These are phyloP conservation scores for bread wheat (Triticum aestivum) DNA, from an alignment of 176 grass and related monocot genomes.

Conservation along the genomic window IWGSC_CS_RefSeq_v2.1 NC_057798.1:488143547-488144046, in stretches of 20 bases:
- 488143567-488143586: neutral
- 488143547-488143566: neutral
- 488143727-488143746: neutral
- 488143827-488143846: neutral
- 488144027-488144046: neutral
- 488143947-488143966: too few species aligned
- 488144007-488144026: neutral
- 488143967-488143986: too few species aligned
- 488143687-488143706: slow-evolving; percentile 29
- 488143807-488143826: neutral
- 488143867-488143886: neutral
- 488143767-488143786: neutral
- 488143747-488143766: neutral
- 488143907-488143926: neutral
- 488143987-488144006: neutral
- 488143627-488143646: neutral
- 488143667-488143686: slow-evolving; percentile 7
- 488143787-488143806: neutral
- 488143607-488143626: slow-evolving; percentile 16
- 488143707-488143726: slow-evolving; percentile 53
- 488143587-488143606: neutral
- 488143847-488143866: neutral
- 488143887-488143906: neutral
- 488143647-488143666: neutral
- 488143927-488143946: neutral